Percentiles rank a stretch among this genome's conserved stretches.
phyloP scores from a whole-genome alignment of 164 flowering plant genomes.

The Chimonanthus salicifolius region DNA sequence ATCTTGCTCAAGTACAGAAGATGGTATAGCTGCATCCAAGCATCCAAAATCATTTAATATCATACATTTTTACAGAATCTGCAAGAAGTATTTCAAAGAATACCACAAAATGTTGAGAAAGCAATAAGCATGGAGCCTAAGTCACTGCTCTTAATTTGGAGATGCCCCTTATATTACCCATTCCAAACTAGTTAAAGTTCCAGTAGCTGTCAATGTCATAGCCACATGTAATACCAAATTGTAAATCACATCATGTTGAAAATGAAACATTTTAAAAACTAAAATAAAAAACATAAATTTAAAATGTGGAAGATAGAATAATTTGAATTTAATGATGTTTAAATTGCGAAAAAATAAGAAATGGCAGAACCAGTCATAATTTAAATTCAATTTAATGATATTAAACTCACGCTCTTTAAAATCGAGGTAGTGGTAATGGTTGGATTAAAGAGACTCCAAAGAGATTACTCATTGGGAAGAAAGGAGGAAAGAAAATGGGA shows the following conservation, averaged over 20 bases:
- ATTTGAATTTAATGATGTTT: background rate
- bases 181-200: no score
- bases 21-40: background rate
- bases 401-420: background rate
- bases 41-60: background rate
- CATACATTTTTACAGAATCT: background rate
- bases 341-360: background rate
- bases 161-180: no score
- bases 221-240: no score
- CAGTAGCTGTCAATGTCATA: no score
- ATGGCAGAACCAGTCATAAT: background rate
- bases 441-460: no score
- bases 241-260: background rate
- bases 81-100: background rate
- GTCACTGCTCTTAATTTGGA: no score
- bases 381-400: background rate
- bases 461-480: no score
- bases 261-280: background rate
- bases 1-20: background rate
- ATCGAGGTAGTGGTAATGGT: background rate
- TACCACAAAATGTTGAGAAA: background rate
- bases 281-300: background rate
- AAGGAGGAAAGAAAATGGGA: no score
- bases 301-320: no score
- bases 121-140: background rate